Percentiles rank a stretch among this genome's conserved stretches.
Evolutionary conservation across 306 rosid genomes (phyloP).

Genomic region (Benincasa hispida): DNA sequence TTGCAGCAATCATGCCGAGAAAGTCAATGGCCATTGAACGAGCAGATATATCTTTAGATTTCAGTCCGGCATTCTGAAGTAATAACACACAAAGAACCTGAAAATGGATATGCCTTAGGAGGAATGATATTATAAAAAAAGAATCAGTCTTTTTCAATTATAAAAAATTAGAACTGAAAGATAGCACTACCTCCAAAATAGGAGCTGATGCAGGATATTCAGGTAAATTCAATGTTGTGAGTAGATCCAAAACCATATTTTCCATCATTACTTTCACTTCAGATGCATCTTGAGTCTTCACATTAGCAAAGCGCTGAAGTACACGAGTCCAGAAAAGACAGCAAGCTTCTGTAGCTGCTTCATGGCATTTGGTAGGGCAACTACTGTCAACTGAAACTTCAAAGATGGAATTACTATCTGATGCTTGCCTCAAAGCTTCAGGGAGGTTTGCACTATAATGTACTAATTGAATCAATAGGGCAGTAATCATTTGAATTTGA

Average conservation of each 20-base stretch:
- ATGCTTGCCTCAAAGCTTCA: constrained; percentile 59
- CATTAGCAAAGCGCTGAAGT: constrained; percentile 77
- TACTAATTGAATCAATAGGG: constrained; percentile 81
- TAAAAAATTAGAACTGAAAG: neutral
- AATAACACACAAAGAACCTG: constrained; percentile 90
- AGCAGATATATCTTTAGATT: constrained; percentile 74
- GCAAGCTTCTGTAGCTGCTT: constrained; percentile 70
- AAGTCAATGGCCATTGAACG: constrained; percentile 90
- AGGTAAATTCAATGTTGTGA: constrained; percentile 75
- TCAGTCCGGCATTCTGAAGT: constrained; percentile 83
- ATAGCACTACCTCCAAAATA: constrained; percentile 65
- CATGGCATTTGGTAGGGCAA: constrained; percentile 57
- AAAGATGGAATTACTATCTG: constrained; percentile 53
- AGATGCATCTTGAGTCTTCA: constrained; percentile 78
- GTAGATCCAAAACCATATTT: constrained; percentile 81
- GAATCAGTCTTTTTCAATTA: neutral
- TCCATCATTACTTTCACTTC: constrained; percentile 84
- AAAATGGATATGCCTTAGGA: constrained; percentile 29
- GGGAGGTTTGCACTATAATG: constrained; percentile 93
- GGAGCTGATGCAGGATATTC: constrained; percentile 97
- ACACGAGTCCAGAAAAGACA: constrained; percentile 83
- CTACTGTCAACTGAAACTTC: constrained; percentile 56
- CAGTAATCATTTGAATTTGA: constrained; percentile 96
- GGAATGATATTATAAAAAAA: neutral
- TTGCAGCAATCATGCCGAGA: constrained; percentile 97